Conservation (phyloP, 1,284 basidiomycete species). For the Coniferiporia weirii region DNA sequence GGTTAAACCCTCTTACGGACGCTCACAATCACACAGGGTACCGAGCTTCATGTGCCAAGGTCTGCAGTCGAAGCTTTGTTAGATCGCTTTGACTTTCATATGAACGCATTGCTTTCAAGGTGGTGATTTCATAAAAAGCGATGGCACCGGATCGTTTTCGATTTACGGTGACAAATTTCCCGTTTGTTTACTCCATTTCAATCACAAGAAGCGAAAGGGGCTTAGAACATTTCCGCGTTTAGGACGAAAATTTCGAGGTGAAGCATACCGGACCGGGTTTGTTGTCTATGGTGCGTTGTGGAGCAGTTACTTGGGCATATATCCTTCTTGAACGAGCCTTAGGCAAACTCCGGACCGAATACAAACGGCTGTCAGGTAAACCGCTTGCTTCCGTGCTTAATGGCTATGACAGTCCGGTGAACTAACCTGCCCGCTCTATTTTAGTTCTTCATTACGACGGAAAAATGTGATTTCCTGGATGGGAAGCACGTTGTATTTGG, state of each 20-base stretch:
- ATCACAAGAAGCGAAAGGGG: neutral
- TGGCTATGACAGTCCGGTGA: neutral
- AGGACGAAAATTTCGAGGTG: conserved; percentile 93
- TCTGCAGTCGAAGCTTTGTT: conserved; percentile 23
- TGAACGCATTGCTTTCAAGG: conserved; percentile 37
- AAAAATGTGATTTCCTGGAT: conserved; percentile 90
- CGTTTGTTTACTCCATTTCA: conserved; percentile 36
- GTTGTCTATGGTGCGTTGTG: conserved; percentile 69
- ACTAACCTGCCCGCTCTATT: neutral
- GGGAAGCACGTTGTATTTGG: conserved; percentile 95
- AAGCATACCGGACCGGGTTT: conserved; percentile 85
- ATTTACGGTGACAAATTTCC: conserved; percentile 94
- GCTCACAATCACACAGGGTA: conserved; percentile 38
- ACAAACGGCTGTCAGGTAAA: conserved; percentile 88
- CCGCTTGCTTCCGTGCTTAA: conserved; percentile 4
- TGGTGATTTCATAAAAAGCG: conserved; percentile 84
- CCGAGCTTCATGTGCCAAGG: conserved; percentile 87
- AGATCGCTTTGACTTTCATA: conserved; percentile 1
- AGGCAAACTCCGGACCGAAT: conserved; percentile 91
- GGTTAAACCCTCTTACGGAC: neutral
- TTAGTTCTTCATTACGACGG: conserved; percentile 96
- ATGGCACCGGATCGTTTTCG: conserved; percentile 91
- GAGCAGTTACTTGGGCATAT: conserved; percentile 6
- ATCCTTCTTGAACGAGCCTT: conserved; percentile 5
- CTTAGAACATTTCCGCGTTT: conserved; percentile 4